A percentile compares a stretch with the other conserved stretches of the same genome.
Conservation (phyloP, 441 rosid species). For the Breynia disticha region DNA sequence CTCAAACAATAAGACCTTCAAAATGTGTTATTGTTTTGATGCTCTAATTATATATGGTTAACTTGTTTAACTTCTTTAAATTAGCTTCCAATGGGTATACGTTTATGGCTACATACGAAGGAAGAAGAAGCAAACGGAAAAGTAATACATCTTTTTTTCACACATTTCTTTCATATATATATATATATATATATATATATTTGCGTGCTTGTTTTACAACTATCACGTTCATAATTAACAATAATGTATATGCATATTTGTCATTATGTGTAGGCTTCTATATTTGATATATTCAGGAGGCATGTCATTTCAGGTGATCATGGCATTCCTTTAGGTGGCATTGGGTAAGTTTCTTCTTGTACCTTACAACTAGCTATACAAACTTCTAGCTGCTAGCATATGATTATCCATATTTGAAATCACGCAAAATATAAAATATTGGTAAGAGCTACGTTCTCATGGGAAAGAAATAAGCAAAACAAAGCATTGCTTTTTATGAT, state of each 20-base stretch:
- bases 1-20: background rate
- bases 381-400: too few relatives aligned
- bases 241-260: background rate
- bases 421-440: too few relatives aligned
- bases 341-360: slow-evolving; percentile 47
- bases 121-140: slow-evolving; percentile 63
- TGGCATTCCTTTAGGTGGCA: slow-evolving; percentile 81
- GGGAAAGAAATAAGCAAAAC: too few relatives aligned
- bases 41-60: background rate
- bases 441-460: too few relatives aligned
- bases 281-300: slow-evolving; percentile 54
- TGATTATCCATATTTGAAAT: too few relatives aligned
- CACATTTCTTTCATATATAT: background rate
- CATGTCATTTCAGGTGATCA: slow-evolving; percentile 51
- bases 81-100: slow-evolving; percentile 49
- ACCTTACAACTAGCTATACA: too few relatives aligned
- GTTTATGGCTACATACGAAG: slow-evolving; percentile 47
- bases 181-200: too few relatives aligned
- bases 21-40: background rate
- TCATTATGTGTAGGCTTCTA: slow-evolving; percentile 34
- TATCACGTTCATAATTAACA: too few relatives aligned
- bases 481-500: too few relatives aligned
- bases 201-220: too few relatives aligned
- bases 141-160: slow-evolving; percentile 28
- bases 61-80: slow-evolving; percentile 4